These are phyloP conservation scores for Termitomyces sp. DNA, from an alignment of 768 basidiomycete species.

Conservation along the genomic window DNA sequence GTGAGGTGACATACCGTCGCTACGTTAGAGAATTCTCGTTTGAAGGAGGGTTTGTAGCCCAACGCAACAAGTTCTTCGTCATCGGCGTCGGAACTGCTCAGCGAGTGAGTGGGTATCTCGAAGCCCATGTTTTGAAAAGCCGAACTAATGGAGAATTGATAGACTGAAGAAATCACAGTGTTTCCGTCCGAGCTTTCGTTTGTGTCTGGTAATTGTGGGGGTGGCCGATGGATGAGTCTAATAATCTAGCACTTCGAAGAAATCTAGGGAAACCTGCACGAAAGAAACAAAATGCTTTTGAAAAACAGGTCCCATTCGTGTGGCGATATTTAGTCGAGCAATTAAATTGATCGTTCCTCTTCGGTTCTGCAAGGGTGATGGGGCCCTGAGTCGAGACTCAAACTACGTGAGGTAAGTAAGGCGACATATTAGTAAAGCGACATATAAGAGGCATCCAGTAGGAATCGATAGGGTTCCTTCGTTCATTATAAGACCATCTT, in stretches of 20 bases:
- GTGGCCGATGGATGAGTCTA: background rate
- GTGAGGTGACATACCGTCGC: conserved; percentile 55
- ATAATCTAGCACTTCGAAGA: background rate
- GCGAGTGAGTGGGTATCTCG: conserved; percentile 9
- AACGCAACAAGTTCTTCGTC: conserved; percentile 62
- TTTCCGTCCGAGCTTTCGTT: background rate
- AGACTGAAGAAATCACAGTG: background rate
- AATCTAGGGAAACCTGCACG: background rate
- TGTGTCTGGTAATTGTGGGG: background rate
- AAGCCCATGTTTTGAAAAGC: conserved; percentile 9
- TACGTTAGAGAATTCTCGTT: conserved; percentile 79
- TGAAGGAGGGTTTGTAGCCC: conserved; percentile 78
- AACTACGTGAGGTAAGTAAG: background rate
- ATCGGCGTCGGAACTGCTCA: conserved; percentile 44
- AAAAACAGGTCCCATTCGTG: background rate
- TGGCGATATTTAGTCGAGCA: background rate
- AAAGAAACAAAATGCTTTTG: background rate
- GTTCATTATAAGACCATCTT: background rate
- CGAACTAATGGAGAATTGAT: background rate
- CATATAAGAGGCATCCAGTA: background rate
- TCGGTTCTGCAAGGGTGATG: background rate
- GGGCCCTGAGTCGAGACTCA: too few relatives aligned
- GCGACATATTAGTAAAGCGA: too few relatives aligned
- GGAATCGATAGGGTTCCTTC: background rate
- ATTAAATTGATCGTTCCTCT: background rate